Conservation (phyloP, 1,284 basidiomycete species). For the Microbotryum saponariae region DNA sequence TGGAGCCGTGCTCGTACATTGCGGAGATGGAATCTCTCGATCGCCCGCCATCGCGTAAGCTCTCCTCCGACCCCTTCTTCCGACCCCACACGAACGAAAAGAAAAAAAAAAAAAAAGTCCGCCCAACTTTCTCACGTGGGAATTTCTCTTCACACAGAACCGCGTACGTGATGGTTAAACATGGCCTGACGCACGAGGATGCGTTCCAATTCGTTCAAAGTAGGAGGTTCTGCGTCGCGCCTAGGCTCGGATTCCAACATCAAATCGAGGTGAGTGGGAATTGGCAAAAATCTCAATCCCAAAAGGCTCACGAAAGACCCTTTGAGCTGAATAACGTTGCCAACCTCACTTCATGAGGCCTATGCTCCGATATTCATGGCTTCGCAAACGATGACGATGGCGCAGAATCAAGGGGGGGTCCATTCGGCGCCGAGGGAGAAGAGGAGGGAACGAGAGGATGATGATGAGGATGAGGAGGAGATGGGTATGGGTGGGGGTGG, state of each 20-base stretch:
- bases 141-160: constrained; percentile 10
- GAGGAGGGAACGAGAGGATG: constrained; percentile 23
- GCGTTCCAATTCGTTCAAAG: constrained; percentile 36
- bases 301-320: background rate
- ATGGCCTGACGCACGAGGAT: constrained; percentile 30
- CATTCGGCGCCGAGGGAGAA: constrained; percentile 18
- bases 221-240: constrained; percentile 37
- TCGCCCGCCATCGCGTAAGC: constrained; percentile 37
- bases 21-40: constrained; percentile 37
- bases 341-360: constrained; percentile 7
- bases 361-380: constrained; percentile 28
- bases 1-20: constrained; percentile 35
- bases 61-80: too few species aligned
- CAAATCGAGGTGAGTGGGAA: constrained; percentile 29
- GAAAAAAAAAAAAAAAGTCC: too few species aligned
- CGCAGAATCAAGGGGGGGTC: constrained; percentile 10
- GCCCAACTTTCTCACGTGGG: too few species aligned
- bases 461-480: constrained; percentile 6
- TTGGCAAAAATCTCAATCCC: too few species aligned
- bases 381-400: constrained; percentile 17
- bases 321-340: too few species aligned
- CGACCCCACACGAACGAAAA: background rate
- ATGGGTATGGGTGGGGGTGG: background rate
- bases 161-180: constrained; percentile 37
- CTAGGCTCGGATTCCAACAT: constrained; percentile 35